phyloP scores from a whole-genome alignment of 2,329 filamentous ascomycete genomes.

The Aspergillus hortae region DNA sequence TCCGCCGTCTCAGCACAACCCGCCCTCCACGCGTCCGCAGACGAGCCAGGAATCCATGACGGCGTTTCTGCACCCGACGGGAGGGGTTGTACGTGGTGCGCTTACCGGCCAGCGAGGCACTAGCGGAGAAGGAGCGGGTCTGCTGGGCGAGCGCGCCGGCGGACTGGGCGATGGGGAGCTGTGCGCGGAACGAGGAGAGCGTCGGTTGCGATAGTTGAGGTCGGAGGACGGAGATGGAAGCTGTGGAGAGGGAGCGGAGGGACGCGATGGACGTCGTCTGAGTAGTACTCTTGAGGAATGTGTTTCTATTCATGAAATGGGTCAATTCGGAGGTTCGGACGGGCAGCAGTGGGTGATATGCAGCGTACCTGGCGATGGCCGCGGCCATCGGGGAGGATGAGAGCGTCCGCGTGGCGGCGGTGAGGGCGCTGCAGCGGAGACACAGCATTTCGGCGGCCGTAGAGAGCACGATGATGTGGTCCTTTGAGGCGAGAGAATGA shows the following conservation, averaged over 20 bases:
- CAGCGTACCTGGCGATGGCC: neutral
- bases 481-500: neutral
- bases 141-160: conserved; percentile 15
- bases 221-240: conserved; percentile 8
- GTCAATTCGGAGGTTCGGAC: neutral
- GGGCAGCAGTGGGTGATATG: conserved; percentile 6
- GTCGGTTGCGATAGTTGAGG: conserved; percentile 4
- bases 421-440: conserved; percentile 30
- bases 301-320: conserved; percentile 1
- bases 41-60: conserved; percentile 58
- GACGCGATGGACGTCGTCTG: conserved; percentile 12
- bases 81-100: conserved; percentile 59
- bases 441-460: conserved; percentile 27
- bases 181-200: conserved; percentile 6
- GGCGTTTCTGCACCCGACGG: conserved; percentile 58
- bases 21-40: conserved; percentile 52
- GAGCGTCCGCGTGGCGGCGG: conserved; percentile 22
- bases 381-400: conserved; percentile 6
- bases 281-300: conserved; percentile 1
- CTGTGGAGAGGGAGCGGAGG: conserved; percentile 15
- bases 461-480: neutral
- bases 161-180: conserved; percentile 6
- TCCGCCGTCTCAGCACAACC: conserved; percentile 52
- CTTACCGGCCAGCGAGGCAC: conserved; percentile 39
- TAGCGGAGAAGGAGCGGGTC: conserved; percentile 42